Evolutionary conservation across 192 early-diverging fungal genomes (phyloP).

Genomic region (Coemansia sp.): DNA sequence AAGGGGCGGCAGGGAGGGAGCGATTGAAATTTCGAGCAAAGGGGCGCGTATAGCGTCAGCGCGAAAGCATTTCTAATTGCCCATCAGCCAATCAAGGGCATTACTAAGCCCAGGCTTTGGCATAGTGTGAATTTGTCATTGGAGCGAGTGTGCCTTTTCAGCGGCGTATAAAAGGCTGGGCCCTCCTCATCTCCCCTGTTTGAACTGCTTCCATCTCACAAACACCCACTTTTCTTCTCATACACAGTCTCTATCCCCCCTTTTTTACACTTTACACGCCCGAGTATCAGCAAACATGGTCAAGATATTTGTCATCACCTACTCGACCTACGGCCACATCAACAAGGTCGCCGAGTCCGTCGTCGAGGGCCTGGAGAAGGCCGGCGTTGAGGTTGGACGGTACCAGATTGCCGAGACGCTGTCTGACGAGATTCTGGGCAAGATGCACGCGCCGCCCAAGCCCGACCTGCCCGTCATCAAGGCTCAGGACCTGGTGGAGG

Average conservation of each 20-base stretch:
- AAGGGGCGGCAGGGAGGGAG: too few relatives aligned
- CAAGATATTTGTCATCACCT: constrained; percentile 69
- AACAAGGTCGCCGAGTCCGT: constrained; percentile 66
- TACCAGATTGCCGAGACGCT: constrained; percentile 69
- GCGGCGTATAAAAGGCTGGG: background rate
- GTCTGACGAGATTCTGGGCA: constrained; percentile 66
- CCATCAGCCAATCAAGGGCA: background rate
- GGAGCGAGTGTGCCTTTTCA: background rate
- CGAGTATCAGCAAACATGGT: constrained; percentile 10
- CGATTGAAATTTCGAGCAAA: too few relatives aligned
- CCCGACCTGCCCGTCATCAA: constrained; percentile 60
- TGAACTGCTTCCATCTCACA: background rate
- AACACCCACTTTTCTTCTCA: background rate
- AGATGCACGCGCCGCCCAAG: constrained; percentile 68
- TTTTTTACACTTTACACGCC: background rate
- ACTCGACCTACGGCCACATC: constrained; percentile 76
- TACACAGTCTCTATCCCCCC: background rate
- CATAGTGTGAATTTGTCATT: background rate
- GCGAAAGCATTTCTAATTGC: background rate
- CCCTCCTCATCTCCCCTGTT: background rate
- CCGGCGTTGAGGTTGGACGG: constrained; percentile 55
- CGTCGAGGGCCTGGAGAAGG: constrained; percentile 64
- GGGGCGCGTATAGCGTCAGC: too few relatives aligned
- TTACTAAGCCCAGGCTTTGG: background rate
- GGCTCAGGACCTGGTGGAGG: constrained; percentile 59